Evolutionary conservation across 208 protist species (phyloP).

Genomic region (Phytomonas sp.): DNA sequence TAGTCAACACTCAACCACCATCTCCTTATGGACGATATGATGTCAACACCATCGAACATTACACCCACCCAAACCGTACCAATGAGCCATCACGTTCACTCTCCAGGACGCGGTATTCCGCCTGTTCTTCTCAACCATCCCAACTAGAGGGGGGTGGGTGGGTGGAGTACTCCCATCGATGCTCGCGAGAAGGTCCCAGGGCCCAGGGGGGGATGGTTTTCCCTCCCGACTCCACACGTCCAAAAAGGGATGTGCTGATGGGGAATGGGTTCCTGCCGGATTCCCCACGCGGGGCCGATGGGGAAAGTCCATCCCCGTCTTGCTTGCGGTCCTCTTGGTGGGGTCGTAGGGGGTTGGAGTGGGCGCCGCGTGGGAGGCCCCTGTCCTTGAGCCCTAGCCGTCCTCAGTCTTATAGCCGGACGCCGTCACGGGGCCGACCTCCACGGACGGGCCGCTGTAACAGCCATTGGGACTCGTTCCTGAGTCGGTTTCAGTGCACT

Average conservation of each 20-base stretch:
- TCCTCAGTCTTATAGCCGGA: background rate
- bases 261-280: background rate
- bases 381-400: background rate
- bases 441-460: background rate
- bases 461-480: background rate
- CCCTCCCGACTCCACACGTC: background rate
- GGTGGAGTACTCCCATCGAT: background rate
- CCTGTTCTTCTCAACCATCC: background rate
- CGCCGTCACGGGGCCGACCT: background rate
- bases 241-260: background rate
- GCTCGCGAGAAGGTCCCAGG: background rate
- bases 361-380: background rate
- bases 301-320: background rate
- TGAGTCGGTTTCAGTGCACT: background rate
- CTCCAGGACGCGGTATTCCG: background rate
- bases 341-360: background rate
- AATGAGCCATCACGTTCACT: background rate
- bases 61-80: background rate
- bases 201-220: no score
- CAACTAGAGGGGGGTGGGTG: background rate
- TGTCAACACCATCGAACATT: background rate
- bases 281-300: background rate
- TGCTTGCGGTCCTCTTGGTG: background rate
- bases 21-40: background rate
- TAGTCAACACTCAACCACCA: background rate